These are phyloP conservation scores for Aspergillus spinulosporus DNA, from an alignment of 2,329 filamentous ascomycete genomes.

Conservation along the genomic window DNA sequence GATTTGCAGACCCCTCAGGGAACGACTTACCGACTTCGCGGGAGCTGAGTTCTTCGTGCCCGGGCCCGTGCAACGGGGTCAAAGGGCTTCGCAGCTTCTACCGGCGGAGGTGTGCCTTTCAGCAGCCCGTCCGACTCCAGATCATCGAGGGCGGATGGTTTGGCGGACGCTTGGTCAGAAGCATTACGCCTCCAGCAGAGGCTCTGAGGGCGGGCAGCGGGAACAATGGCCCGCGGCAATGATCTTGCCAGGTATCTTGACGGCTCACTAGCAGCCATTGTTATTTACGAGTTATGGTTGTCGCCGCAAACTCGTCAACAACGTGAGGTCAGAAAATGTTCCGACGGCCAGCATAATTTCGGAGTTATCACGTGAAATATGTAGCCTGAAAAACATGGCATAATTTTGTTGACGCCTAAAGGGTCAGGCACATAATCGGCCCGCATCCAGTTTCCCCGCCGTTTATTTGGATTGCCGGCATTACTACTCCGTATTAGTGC, in stretches of 20 bases:
- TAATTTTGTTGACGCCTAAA: background rate
- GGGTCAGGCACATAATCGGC: no score
- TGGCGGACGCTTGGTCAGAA: conserved; percentile 41
- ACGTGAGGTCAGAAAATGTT: conserved; percentile 35
- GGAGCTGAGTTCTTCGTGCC: conserved; percentile 46
- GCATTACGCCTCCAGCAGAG: conserved; percentile 47
- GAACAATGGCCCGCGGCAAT: conserved; percentile 36
- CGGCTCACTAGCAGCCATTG: conserved; percentile 44
- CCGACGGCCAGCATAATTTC: conserved; percentile 18
- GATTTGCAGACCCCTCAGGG: background rate
- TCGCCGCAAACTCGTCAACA: conserved; percentile 23
- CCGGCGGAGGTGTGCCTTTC: conserved; percentile 37
- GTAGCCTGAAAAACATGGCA: conserved; percentile 12
- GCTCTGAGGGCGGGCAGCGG: conserved; percentile 33
- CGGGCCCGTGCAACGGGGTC: conserved; percentile 52
- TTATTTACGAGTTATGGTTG: conserved; percentile 19
- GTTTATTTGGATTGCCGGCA: no score
- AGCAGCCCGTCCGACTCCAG: conserved; percentile 53
- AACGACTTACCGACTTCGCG: conserved; percentile 55
- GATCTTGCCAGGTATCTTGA: conserved; percentile 43
- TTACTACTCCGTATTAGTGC: background rate
- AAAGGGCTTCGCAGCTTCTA: conserved; percentile 48
- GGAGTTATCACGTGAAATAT: conserved; percentile 21
- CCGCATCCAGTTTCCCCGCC: conserved; percentile 17
- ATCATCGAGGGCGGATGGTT: conserved; percentile 37